phyloP scores from a whole-genome alignment of 352 stramenopile genomes.

The Globisporangium sylvaticum region DNA sequence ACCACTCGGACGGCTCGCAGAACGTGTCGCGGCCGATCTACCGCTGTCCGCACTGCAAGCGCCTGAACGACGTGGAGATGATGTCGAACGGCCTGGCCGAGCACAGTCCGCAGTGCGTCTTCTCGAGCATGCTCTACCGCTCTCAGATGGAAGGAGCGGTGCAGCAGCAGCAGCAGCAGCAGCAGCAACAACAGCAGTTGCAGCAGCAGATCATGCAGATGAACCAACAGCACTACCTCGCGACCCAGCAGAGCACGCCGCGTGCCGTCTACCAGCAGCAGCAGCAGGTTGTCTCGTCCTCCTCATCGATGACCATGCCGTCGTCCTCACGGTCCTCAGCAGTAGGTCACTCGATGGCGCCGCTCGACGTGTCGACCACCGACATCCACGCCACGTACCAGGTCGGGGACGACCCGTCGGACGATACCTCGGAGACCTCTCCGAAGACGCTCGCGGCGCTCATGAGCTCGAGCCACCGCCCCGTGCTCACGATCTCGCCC shows the following conservation, averaged over 20 bases:
- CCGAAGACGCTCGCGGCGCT: slow-evolving; percentile 35
- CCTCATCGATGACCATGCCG: slow-evolving; percentile 11
- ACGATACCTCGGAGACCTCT: slow-evolving; percentile 22
- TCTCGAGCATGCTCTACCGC: slow-evolving; percentile 41
- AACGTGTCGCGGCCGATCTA: slow-evolving; percentile 75
- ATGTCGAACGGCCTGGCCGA: slow-evolving; percentile 51
- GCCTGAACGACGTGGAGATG: slow-evolving; percentile 69
- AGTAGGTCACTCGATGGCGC: slow-evolving; percentile 16
- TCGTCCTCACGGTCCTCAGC: slow-evolving; percentile 14
- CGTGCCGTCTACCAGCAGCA: slow-evolving; percentile 4
- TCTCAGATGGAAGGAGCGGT: slow-evolving; percentile 46
- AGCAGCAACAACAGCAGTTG: slow-evolving; percentile 19
- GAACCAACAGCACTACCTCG: slow-evolving; percentile 30
- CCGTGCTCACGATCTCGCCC: slow-evolving; percentile 60
- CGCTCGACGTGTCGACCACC: slow-evolving; percentile 7
- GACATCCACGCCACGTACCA: slow-evolving; percentile 8
- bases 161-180: slow-evolving; percentile 34
- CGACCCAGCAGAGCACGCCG: slow-evolving; percentile 12
- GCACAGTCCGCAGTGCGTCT: slow-evolving; percentile 59
- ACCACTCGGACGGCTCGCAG: slow-evolving; percentile 53
- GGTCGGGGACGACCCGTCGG: background rate
- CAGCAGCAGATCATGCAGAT: slow-evolving; percentile 33
- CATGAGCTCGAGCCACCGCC: slow-evolving; percentile 33
- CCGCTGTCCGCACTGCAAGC: slow-evolving; percentile 62
- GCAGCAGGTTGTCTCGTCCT: background rate